A percentile compares a stretch with the other conserved stretches of the same genome.
phyloP scores from a whole-genome alignment of 1,284 basidiomycete genomes.

The Cryptococcus sp. region DNA sequence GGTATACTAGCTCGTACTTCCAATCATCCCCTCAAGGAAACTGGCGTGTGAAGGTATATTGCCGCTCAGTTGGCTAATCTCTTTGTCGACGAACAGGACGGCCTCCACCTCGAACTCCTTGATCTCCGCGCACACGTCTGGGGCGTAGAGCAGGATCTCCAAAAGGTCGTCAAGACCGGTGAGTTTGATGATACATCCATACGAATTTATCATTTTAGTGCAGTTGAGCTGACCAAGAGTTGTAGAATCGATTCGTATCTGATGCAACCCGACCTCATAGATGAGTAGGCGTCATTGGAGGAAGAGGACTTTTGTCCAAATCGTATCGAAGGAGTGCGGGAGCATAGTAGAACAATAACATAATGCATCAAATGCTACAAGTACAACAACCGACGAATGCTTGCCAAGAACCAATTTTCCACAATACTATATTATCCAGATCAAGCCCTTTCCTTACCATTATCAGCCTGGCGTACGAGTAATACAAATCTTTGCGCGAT shows the following conservation, averaged over 20 bases:
- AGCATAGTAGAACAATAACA: too few species aligned
- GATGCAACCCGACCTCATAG: background rate
- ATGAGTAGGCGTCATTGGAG: too few species aligned
- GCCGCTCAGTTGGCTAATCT: background rate
- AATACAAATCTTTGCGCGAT: too few species aligned
- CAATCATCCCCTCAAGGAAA: background rate
- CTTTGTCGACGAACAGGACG: conserved; percentile 40
- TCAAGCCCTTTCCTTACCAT: too few species aligned
- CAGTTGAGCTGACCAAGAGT: background rate
- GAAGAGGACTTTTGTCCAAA: too few species aligned
- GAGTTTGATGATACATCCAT: conserved; percentile 11
- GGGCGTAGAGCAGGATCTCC: conserved; percentile 55
- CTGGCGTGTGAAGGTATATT: background rate
- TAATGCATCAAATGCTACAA: too few species aligned
- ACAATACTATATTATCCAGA: too few species aligned
- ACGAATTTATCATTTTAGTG: background rate
- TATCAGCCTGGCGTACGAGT: too few species aligned
- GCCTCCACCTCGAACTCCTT: conserved; percentile 52
- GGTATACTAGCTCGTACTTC: background rate
- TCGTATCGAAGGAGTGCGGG: too few species aligned
- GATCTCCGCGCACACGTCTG: conserved; percentile 54
- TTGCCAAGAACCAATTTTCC: too few species aligned
- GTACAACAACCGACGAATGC: too few species aligned
- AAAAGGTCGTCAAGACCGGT: conserved; percentile 51
- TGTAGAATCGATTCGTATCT: background rate